Percentiles rank a stretch among this genome's conserved stretches.
phyloP scores from a whole-genome alignment of 176 grass and related monocot genomes.

The Aegilops tauschii region DNA sequence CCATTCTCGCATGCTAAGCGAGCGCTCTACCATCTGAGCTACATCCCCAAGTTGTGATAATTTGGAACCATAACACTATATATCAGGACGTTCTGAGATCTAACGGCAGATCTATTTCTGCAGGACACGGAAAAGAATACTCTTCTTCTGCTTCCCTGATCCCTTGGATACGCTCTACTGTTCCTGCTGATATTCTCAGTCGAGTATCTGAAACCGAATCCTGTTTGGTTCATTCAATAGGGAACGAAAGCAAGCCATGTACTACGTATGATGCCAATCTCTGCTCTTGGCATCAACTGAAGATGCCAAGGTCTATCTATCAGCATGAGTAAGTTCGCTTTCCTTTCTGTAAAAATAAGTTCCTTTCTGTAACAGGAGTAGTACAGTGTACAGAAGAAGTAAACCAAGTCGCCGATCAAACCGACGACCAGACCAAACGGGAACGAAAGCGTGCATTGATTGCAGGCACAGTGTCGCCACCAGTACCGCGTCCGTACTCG shows the following conservation, averaged over 20 bases:
- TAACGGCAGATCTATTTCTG: too few relatives aligned
- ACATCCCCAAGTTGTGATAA: slow-evolving; percentile 44
- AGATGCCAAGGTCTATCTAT: neutral
- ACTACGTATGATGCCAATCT: too few relatives aligned
- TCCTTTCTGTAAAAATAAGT: neutral
- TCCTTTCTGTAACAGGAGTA: neutral
- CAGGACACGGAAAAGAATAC: too few relatives aligned
- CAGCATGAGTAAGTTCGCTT: neutral
- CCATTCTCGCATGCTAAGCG: slow-evolving; percentile 90
- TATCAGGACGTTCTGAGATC: too few relatives aligned
- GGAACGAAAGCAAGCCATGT: neutral
- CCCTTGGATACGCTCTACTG: too few relatives aligned
- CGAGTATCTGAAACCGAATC: neutral
- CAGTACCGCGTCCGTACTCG: neutral
- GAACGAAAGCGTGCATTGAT: neutral
- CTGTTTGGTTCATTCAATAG: neutral
- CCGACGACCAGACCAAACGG: neutral
- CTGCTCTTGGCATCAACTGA: neutral
- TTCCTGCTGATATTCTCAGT: neutral
- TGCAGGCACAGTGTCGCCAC: neutral
- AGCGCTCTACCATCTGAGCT: slow-evolving; percentile 98
- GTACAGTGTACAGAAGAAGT: neutral
- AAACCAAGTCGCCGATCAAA: neutral
- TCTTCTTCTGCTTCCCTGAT: too few relatives aligned
- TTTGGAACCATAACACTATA: too few relatives aligned